Evolutionary conservation across 116 monocot species (phyloP).

Genomic region (Cymodocea nodosa): DNA sequence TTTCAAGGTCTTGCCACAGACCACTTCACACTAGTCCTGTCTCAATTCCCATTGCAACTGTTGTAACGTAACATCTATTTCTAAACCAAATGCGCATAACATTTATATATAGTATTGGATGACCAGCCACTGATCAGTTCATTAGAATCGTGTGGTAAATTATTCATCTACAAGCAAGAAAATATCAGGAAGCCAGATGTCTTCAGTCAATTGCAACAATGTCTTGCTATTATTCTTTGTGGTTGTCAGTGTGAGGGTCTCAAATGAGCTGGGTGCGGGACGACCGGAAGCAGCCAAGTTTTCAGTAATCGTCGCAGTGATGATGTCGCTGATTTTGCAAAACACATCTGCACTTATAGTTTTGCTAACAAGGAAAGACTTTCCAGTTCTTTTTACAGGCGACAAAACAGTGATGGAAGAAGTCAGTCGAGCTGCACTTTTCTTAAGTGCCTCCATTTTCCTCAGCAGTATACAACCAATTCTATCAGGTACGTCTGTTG

Average conservation of each 20-base stretch:
- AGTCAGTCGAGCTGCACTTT: constrained; percentile 13
- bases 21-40: neutral
- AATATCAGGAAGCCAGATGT: neutral
- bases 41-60: neutral
- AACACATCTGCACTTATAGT: constrained; percentile 19
- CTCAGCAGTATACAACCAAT: constrained; percentile 36
- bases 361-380: constrained; percentile 12
- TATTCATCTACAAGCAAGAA: neutral
- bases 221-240: neutral
- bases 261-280: constrained; percentile 54
- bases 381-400: constrained; percentile 24
- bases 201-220: neutral
- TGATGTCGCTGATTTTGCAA: constrained; percentile 22
- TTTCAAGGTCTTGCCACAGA: neutral
- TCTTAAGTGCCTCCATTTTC: constrained; percentile 18
- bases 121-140: too few relatives aligned
- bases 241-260: constrained; percentile 33
- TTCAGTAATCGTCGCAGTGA: constrained; percentile 23
- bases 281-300: constrained; percentile 33
- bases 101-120: neutral
- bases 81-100: neutral
- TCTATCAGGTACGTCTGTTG: constrained; percentile 24
- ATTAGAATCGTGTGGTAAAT: too few relatives aligned
- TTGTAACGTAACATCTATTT: neutral
- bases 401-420: constrained; percentile 15